phyloP scores from a whole-genome alignment of 345 rosid species.

The Bruguiera parviflora region DNA sequence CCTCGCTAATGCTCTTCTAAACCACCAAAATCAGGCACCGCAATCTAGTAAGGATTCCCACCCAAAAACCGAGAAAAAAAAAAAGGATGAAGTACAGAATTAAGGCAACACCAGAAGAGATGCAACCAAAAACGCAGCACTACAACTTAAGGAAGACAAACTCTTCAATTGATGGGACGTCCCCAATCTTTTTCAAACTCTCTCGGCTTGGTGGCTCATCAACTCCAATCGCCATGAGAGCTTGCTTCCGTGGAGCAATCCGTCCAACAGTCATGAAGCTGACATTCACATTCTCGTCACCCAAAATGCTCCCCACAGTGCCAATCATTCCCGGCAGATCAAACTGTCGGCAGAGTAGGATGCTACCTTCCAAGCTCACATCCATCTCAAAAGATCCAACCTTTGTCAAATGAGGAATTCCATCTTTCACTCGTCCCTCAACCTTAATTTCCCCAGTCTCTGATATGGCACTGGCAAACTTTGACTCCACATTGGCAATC shows the following conservation, averaged over 20 bases:
- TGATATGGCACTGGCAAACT: slow-evolving; percentile 70
- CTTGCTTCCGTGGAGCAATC: slow-evolving; percentile 76
- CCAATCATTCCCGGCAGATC: slow-evolving; percentile 92
- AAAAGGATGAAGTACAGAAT: background rate
- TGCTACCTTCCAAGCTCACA: slow-evolving; percentile 76
- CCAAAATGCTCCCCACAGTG: slow-evolving; percentile 63
- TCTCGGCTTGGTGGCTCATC: slow-evolving; percentile 66
- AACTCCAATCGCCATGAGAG: slow-evolving; percentile 79
- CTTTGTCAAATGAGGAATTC: slow-evolving; percentile 66
- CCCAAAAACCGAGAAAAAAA: background rate
- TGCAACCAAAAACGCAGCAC: background rate
- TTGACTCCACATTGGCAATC: slow-evolving; percentile 71
- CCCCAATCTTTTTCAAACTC: slow-evolving; percentile 58
- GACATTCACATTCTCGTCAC: slow-evolving; percentile 74
- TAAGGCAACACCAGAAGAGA: background rate
- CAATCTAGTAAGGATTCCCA: background rate
- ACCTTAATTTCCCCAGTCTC: slow-evolving; percentile 72
- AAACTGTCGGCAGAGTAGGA: slow-evolving; percentile 72
- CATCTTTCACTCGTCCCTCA: slow-evolving; percentile 72
- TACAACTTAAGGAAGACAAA: slow-evolving; percentile 75
- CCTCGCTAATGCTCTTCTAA: background rate
- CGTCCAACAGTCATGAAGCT: slow-evolving; percentile 90
- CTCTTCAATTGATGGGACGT: slow-evolving; percentile 62
- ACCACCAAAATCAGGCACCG: background rate
- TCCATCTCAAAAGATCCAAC: slow-evolving; percentile 80